phyloP scores from a whole-genome alignment of 169 alveolate species.

The Plasmodium falciparum region DNA sequence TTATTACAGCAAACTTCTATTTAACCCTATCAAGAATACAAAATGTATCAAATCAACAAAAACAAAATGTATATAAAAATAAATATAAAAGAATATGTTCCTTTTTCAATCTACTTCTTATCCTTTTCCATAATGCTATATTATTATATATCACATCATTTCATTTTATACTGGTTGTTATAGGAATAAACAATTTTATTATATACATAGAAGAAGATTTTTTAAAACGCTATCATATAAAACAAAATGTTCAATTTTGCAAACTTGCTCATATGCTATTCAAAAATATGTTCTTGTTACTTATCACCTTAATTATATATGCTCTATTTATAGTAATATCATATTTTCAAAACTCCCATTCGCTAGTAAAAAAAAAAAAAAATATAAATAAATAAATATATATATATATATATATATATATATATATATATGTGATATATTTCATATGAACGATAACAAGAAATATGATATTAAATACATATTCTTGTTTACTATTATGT shows the following conservation, averaged over 20 bases:
- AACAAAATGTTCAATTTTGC: neutral
- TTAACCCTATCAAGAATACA: constrained; percentile 30
- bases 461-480: neutral
- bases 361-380: constrained; percentile 9
- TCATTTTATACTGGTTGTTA: constrained; percentile 45
- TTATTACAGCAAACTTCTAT: constrained; percentile 40
- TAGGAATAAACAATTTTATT: constrained; percentile 53
- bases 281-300: constrained; percentile 19
- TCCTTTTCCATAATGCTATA: constrained; percentile 15
- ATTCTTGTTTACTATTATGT: too few relatives aligned
- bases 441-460: neutral
- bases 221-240: constrained; percentile 11
- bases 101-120: constrained; percentile 7
- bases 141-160: constrained; percentile 50
- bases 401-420: neutral
- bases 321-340: constrained; percentile 25
- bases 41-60: neutral
- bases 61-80: too few relatives aligned
- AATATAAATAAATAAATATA: neutral
- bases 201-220: neutral
- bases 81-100: neutral
- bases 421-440: neutral
- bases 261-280: constrained; percentile 14
- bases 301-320: constrained; percentile 19
- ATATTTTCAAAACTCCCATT: constrained; percentile 3